A percentile compares a stretch with the other conserved stretches of the same genome.
phyloP scores from a whole-genome alignment of 163 green algal genomes.

The Coccomyxa subellipsoidea region DNA sequence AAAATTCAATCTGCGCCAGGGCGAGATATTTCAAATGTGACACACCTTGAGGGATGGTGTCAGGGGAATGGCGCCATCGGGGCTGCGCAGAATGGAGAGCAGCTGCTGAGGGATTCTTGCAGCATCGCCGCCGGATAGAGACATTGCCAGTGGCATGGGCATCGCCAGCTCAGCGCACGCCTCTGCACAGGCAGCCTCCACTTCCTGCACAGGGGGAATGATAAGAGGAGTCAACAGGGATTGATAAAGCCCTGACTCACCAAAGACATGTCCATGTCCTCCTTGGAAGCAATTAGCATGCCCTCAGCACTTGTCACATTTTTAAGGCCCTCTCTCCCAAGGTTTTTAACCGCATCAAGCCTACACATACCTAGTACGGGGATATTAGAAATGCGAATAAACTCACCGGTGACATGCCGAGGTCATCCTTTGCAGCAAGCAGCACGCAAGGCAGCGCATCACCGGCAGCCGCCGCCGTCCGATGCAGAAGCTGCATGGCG shows the following conservation, averaged over 20 bases:
- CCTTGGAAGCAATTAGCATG: neutral
- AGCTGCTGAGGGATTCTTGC: conserved; percentile 26
- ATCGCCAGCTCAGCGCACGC: conserved; percentile 48
- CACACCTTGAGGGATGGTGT: conserved; percentile 65
- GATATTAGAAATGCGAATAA: neutral
- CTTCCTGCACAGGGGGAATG: conserved; percentile 14
- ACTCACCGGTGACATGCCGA: conserved; percentile 35
- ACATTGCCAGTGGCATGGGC: conserved; percentile 42
- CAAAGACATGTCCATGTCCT: neutral
- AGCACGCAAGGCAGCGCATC: conserved; percentile 66
- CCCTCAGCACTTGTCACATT: neutral
- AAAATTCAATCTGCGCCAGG: no score
- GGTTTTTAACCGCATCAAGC: neutral
- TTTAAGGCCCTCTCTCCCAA: no score
- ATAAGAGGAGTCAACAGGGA: neutral
- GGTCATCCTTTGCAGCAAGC: conserved; percentile 63
- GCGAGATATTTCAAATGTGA: neutral
- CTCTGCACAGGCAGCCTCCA: conserved; percentile 42
- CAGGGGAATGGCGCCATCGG: conserved; percentile 58
- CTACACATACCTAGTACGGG: neutral
- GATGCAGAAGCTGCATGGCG: conserved; percentile 36
- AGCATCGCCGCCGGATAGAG: conserved; percentile 14
- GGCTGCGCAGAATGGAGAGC: conserved; percentile 39
- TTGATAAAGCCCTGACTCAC: neutral
- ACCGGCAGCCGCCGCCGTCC: conserved; percentile 36